Percentiles rank a stretch among this genome's conserved stretches.
phyloP scores from a whole-genome alignment of 495 filamentous ascomycete species.

The Penicillium silybi region DNA sequence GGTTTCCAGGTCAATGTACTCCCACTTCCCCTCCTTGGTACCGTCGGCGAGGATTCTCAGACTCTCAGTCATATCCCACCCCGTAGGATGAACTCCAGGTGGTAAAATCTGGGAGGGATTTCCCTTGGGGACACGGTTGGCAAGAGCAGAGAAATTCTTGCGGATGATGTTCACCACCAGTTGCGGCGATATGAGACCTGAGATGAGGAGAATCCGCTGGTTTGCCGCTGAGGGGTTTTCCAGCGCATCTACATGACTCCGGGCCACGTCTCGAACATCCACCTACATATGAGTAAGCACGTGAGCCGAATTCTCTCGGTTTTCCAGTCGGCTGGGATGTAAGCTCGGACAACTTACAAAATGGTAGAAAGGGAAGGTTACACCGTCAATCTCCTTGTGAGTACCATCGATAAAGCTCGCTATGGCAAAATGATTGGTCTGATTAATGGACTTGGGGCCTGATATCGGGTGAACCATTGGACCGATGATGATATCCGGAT shows the following conservation, averaged over 20 bases:
- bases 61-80: conserved; percentile 27
- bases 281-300: conserved; percentile 17
- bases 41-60: conserved; percentile 22
- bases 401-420: conserved; percentile 31
- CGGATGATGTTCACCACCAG: conserved; percentile 26
- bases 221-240: conserved; percentile 25
- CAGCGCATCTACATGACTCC: conserved; percentile 32
- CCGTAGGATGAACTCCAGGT: conserved; percentile 23
- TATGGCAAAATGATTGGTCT: conserved; percentile 31
- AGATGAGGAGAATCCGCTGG: conserved; percentile 29
- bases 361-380: conserved; percentile 27
- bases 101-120: conserved; percentile 22
- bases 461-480: conserved; percentile 30
- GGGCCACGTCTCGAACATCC: conserved; percentile 36
- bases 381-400: conserved; percentile 18
- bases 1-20: conserved; percentile 20
- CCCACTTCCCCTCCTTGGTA: conserved; percentile 12
- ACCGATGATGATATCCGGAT: conserved; percentile 32
- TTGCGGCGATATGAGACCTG: conserved; percentile 22
- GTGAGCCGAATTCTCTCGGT: background rate
- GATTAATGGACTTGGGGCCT: conserved; percentile 22
- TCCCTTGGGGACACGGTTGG: conserved; percentile 18
- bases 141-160: conserved; percentile 24
- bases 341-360: conserved; percentile 14
- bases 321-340: background rate